phyloP scores from a whole-genome alignment of 2,329 filamentous ascomycete genomes.

The Xylaria multiplex region DNA sequence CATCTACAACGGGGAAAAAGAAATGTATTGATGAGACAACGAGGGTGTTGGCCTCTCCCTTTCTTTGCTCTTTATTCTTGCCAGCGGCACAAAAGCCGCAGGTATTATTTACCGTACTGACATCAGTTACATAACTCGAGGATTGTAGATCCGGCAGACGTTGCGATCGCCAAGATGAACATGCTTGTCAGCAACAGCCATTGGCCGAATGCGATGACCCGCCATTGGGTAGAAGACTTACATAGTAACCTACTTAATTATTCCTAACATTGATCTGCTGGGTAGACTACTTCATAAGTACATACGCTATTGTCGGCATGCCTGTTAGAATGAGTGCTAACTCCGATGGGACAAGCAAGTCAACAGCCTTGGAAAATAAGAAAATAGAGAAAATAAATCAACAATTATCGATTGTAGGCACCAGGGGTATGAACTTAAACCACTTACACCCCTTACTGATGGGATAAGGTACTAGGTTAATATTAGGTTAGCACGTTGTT shows the following conservation, averaged over 20 bases:
- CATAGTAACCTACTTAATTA: too few relatives aligned
- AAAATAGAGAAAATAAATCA: too few relatives aligned
- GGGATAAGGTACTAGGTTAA: too few relatives aligned
- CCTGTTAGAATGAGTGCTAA: too few relatives aligned
- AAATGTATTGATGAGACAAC: background rate
- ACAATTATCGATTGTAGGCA: too few relatives aligned
- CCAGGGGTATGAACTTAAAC: too few relatives aligned
- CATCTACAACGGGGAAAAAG: background rate
- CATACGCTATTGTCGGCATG: too few relatives aligned
- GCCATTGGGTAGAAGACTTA: too few relatives aligned
- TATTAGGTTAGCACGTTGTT: too few relatives aligned
- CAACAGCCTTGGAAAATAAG: too few relatives aligned
- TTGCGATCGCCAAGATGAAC: conserved; percentile 16
- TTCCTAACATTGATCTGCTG: background rate
- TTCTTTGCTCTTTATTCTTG: conserved; percentile 67
- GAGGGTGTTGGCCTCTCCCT: background rate
- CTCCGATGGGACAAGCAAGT: too few relatives aligned
- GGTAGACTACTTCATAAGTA: background rate
- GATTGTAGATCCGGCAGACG: conserved; percentile 17
- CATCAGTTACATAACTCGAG: conserved; percentile 11
- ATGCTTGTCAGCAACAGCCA: background rate
- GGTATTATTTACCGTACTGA: background rate
- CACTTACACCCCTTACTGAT: too few relatives aligned
- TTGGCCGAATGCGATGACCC: background rate
- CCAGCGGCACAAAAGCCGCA: conserved; percentile 55